phyloP scores from a whole-genome alignment of 2,329 filamentous ascomycete genomes.

The Cryphonectria nitschkei region DNA sequence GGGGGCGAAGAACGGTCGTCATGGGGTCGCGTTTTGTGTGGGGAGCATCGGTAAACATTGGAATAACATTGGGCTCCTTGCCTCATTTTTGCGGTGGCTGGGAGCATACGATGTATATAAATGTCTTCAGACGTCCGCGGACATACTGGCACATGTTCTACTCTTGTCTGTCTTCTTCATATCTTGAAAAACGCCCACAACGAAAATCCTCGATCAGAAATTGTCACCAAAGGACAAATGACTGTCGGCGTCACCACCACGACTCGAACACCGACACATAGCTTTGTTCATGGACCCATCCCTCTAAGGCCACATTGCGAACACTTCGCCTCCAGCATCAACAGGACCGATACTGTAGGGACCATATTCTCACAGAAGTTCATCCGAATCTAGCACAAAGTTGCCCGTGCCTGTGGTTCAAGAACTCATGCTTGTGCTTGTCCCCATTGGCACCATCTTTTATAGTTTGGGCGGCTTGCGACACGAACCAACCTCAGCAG shows the following conservation, averaged over 20 bases:
- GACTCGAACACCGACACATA: neutral
- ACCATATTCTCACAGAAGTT: neutral
- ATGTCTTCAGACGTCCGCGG: neutral
- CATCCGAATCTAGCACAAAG: neutral
- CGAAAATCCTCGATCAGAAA: neutral
- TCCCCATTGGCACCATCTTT: neutral
- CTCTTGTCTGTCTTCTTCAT: neutral
- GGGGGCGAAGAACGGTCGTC: neutral
- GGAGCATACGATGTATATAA: neutral
- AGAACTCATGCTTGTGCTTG: neutral
- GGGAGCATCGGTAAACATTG: conserved; percentile 7
- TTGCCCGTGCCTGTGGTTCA: neutral
- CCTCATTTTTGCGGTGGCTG: neutral
- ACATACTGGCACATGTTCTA: neutral
- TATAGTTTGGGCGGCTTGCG: neutral
- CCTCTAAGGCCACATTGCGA: neutral
- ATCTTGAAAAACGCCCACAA: neutral
- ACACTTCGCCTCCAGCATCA: neutral
- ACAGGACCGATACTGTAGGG: neutral
- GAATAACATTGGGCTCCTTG: conserved; percentile 5
- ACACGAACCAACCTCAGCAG: neutral
- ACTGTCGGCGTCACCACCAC: neutral
- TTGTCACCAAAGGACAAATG: neutral
- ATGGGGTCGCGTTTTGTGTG: conserved; percentile 3
- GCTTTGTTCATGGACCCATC: neutral